phyloP scores from a whole-genome alignment of 2,329 filamentous ascomycete genomes.

The Calcarisporium arbuscula region DNA sequence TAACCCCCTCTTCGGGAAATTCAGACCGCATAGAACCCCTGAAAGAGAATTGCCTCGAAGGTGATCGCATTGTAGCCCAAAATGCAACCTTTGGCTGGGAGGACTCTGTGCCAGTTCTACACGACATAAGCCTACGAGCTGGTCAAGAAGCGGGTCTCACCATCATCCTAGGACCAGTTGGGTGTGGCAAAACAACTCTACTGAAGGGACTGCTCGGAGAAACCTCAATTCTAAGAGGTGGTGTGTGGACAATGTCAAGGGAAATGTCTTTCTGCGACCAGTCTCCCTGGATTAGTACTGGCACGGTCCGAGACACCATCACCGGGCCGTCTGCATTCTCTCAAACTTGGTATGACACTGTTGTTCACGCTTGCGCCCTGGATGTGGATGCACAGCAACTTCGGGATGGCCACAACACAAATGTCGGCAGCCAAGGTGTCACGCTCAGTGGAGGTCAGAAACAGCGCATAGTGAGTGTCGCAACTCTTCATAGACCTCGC shows the following conservation, averaged over 20 bases:
- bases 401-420: conserved; percentile 20
- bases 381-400: conserved; percentile 16
- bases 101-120: too few species aligned
- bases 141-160: too few species aligned
- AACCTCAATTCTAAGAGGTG: conserved; percentile 12
- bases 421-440: conserved; percentile 24
- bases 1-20: too few species aligned
- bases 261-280: conserved; percentile 19
- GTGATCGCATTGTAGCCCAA: too few species aligned
- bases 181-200: conserved; percentile 23
- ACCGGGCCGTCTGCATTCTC: conserved; percentile 19
- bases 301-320: conserved; percentile 23
- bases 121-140: too few species aligned
- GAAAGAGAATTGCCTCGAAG: too few species aligned
- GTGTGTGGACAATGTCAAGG: conserved; percentile 10
- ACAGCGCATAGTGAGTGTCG: conserved; percentile 13
- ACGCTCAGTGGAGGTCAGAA: conserved; percentile 26
- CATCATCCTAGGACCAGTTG: conserved; percentile 22
- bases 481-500: neutral
- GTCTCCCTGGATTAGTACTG: conserved; percentile 17
- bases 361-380: conserved; percentile 19
- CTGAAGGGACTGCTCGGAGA: conserved; percentile 21
- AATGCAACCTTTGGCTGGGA: too few species aligned
- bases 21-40: too few species aligned
- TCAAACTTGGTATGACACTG: conserved; percentile 36